Base-by-base conservation (phyloP, 2,329 filamentous ascomycete genomes). In the Diaporthe aspalathi region DNA sequence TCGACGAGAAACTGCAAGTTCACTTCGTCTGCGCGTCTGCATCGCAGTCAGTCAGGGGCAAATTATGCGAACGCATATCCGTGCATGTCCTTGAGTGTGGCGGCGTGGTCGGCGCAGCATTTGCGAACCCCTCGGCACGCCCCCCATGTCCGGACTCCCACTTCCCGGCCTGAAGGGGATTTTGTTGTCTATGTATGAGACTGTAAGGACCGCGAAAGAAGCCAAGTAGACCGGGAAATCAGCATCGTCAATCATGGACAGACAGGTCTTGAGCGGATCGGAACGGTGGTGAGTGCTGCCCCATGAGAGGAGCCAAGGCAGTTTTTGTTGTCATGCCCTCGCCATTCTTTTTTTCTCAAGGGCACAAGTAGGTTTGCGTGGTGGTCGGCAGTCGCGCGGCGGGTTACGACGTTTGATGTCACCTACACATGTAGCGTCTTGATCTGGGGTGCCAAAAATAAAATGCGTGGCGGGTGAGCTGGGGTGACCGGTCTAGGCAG, bases 381-480 rank as follows among this genome's bases (percentile, higher is more conserved):
- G 50, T 57, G 29, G 53, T 50, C 67, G 67, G 53, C 67, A 68
- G 53, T 60, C 45, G 53, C 32, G 20, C 11, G 22, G 29, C 53
- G 67, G 67, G 67, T 60, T 68, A 50, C 53, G 45, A 60, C 67
- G 53, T 68, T n/a, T 54, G 66, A 56, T 43, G 40, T 68, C 50
- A 68, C 38, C 17, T 54, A n/a, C n/a, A n/a, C n/a, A n/a, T n/a
- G n/a, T n/a, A 29, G 65, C 65, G 65, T 56, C 50, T 32, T 56
- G 38, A 24, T 20, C n/a, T 9, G n/a, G 27, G 57, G 7, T 67
- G 54, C 70, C 67, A 70, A 70, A 72, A 72, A 72, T 72, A 72
- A 62, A 72, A 29, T 54, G 17, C 47, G 63, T 71, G 69, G 69
- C 69, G 54, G 69, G 69, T 57, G 63, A 50, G 22, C 49, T 20